Conservation (phyloP, 345 rosid species). For the Eucalyptus tenuipes region DNA sequence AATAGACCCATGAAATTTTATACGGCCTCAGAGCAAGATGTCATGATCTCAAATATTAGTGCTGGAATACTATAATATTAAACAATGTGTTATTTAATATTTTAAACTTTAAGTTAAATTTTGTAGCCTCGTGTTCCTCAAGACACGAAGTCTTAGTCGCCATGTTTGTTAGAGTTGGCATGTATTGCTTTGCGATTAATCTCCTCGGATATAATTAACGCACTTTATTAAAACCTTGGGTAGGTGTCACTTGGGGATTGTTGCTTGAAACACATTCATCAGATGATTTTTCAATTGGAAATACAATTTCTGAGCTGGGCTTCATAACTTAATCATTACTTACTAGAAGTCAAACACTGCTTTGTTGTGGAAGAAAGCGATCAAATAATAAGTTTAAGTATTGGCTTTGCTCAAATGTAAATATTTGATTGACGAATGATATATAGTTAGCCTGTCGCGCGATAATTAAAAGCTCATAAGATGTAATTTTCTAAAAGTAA, state of each 20-base stretch:
- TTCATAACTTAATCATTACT: too few species aligned
- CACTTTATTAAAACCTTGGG: not conserved
- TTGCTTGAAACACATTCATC: not conserved
- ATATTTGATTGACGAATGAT: not conserved
- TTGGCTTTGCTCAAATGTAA: not conserved
- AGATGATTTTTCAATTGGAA: not conserved
- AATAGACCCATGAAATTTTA: not conserved
- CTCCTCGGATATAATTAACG: not conserved
- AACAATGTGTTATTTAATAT: not conserved
- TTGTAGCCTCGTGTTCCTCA: not conserved
- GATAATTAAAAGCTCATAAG: not conserved
- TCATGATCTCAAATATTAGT: not conserved
- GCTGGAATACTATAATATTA: not conserved
- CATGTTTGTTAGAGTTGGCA: not conserved
- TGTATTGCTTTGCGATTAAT: not conserved
- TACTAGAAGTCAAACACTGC: too few species aligned
- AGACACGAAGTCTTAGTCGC: not conserved
- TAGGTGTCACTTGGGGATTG: not conserved
- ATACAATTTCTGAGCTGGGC: not conserved
- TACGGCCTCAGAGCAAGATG: not conserved
- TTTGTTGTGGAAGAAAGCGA: too few species aligned
- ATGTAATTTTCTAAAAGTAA: not conserved
- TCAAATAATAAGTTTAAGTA: too few species aligned
- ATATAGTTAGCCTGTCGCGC: rapidly evolving
- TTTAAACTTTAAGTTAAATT: not conserved